Conservation (phyloP, 78 protist genomes). For the Diacronema lutheri region DNA sequence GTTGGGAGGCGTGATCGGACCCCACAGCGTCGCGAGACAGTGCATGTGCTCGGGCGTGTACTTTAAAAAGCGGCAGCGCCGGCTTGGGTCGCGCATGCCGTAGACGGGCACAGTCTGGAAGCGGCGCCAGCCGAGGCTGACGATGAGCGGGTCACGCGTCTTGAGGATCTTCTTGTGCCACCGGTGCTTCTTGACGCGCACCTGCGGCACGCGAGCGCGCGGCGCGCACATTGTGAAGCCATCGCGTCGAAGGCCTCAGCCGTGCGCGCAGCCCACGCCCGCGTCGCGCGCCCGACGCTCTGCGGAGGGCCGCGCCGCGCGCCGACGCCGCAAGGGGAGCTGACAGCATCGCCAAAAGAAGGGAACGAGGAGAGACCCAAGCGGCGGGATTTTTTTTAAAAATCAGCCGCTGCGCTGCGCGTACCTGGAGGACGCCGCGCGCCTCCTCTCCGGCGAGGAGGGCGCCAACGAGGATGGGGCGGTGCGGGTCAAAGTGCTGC, state of each 20-base stretch:
- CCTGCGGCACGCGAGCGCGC: no score
- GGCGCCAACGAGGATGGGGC: constrained; percentile 93
- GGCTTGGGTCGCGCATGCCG: constrained; percentile 72
- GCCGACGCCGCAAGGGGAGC: background rate
- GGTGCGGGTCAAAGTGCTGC: constrained; percentile 76
- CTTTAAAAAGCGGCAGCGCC: constrained; percentile 87
- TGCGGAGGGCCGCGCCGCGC: no score
- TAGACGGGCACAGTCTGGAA: constrained; percentile 88
- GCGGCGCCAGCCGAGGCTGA: constrained; percentile 98
- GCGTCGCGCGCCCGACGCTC: background rate
- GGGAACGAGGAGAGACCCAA: no score
- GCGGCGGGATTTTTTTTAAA: no score
- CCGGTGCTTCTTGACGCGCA: constrained; percentile 93
- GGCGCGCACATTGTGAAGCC: no score
- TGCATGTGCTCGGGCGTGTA: constrained; percentile 99
- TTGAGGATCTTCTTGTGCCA: constrained; percentile 92
- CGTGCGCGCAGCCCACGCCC: no score
- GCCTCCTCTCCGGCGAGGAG: constrained; percentile 78
- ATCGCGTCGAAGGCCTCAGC: no score
- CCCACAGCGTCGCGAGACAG: constrained; percentile 91
- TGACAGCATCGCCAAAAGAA: no score
- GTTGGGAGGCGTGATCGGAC: constrained; percentile 71
- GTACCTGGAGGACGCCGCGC: constrained; percentile 69
- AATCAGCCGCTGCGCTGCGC: no score
- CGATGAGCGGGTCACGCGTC: constrained; percentile 91